A percentile compares a stretch with the other conserved stretches of the same genome.
These are phyloP conservation scores for Phialophora chinensis DNA, from an alignment of 2,329 filamentous ascomycete genomes.

Conservation along the genomic window DNA sequence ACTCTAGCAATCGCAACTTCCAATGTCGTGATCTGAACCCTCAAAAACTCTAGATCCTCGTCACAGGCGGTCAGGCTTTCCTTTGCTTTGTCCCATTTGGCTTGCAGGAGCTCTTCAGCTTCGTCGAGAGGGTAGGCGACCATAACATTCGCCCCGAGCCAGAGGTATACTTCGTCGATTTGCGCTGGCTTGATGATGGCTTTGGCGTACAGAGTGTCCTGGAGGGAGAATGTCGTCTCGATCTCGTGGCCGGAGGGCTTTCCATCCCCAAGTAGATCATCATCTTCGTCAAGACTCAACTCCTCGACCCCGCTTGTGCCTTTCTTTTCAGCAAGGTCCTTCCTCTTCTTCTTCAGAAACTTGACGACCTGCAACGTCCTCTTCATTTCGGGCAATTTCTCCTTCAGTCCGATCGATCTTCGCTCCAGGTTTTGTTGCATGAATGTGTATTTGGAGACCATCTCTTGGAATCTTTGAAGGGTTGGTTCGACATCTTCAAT, in stretches of 20 bases:
- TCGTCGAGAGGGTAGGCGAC: slow-evolving; percentile 89
- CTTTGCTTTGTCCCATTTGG: slow-evolving; percentile 80
- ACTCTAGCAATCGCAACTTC: slow-evolving; percentile 95
- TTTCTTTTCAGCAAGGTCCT: slow-evolving; percentile 55
- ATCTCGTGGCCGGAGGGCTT: slow-evolving; percentile 47
- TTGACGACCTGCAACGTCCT: slow-evolving; percentile 92
- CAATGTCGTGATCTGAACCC: slow-evolving; percentile 96
- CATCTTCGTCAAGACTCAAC: slow-evolving; percentile 22
- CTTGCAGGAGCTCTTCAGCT: slow-evolving; percentile 76
- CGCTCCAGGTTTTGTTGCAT: slow-evolving; percentile 96
- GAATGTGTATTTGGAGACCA: slow-evolving; percentile 93
- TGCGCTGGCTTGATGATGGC: slow-evolving; percentile 77
- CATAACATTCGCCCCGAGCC: slow-evolving; percentile 99
- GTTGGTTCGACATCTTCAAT: slow-evolving; percentile 55
- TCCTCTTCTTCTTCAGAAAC: slow-evolving; percentile 79
- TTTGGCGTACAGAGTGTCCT: slow-evolving; percentile 92
- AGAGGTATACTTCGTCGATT: slow-evolving; percentile 85
- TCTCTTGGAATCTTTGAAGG: slow-evolving; percentile 55
- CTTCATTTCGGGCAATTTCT: slow-evolving; percentile 96
- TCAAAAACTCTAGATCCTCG: slow-evolving; percentile 92
- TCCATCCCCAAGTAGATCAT: neutral
- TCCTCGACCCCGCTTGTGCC: slow-evolving; percentile 1
- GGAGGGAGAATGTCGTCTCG: slow-evolving; percentile 93
- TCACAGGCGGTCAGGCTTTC: slow-evolving; percentile 84
- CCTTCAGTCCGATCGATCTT: slow-evolving; percentile 78